A percentile compares a stretch with the other conserved stretches of the same genome.
Conservation (phyloP, 116 monocot genomes). For the Dioscorea cayenensis region DNA sequence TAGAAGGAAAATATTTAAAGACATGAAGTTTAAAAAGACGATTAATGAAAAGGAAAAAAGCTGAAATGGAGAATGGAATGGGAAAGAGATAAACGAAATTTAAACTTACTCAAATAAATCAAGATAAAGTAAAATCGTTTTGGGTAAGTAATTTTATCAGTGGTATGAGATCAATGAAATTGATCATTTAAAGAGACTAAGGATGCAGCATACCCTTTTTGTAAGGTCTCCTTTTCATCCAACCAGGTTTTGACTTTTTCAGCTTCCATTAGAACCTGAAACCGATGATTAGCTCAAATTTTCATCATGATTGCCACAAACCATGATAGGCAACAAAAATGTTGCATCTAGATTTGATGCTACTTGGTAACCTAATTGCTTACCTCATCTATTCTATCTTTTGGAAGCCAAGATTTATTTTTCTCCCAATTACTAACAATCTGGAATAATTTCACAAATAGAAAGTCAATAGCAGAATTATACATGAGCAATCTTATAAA, state of each 20-base stretch:
- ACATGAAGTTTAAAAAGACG: too few species aligned
- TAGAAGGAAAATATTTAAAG: too few species aligned
- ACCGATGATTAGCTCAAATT: background rate
- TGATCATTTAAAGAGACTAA: background rate
- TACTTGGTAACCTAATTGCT: background rate
- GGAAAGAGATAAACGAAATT: too few species aligned
- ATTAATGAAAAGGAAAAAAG: too few species aligned
- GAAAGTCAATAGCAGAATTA: background rate
- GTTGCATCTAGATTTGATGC: too few species aligned
- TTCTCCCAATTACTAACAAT: conserved; percentile 75
- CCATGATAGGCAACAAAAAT: background rate
- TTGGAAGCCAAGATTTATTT: conserved; percentile 84
- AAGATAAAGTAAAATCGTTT: too few species aligned
- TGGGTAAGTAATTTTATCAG: background rate
- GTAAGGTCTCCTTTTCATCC: conserved; percentile 69
- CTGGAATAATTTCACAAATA: conserved; percentile 27
- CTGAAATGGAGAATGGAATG: too few species aligned
- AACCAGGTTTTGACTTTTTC: conserved; percentile 74
- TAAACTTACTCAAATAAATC: too few species aligned
- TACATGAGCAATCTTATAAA: background rate
- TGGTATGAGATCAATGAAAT: background rate
- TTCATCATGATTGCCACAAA: background rate
- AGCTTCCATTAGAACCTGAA: conserved; percentile 64
- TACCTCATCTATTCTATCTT: conserved; percentile 78
- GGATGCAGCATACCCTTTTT: conserved; percentile 48